Evolutionary conservation across 1,139 yeast genomes (phyloP), one percentile per base, ranked within the genome.

Genomic region (Kodamaea arcana): DNA sequence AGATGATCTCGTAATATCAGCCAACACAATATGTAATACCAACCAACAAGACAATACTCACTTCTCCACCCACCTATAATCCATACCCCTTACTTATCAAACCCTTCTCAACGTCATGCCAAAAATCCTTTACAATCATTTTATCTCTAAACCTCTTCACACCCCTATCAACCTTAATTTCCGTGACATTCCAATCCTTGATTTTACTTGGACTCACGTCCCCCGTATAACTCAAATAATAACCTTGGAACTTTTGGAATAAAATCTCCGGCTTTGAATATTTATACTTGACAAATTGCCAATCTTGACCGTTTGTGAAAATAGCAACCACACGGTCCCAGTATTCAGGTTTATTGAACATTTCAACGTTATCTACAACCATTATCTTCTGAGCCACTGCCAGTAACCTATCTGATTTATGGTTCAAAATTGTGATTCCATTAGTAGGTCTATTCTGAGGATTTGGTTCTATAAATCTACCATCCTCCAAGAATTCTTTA

Each of bases 291-390:
- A 85, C 78, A 60, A 92, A 86, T 62, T 92, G 99, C 99, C 99
- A 92, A 35, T 82, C 73, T 62, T 92, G 98, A 13, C 99, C 98
- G 2, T 97, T 92, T 12, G 96, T 92, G 63, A 92, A 84, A 20
- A 92, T 86, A 0, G 95, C 97, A 32, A 92, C 85, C 1, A 94
- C 97, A 40, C 98, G 73, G 50, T 83, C 87, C 99, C 99, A 92
- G 60, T 94, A 88, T 53, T 92, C 98, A 3, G 95, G 95, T 54
- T 88, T 90, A 17, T 84, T 81, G 65, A 92, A 90, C 59, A 81
- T 75, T 37, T 88, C 95, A 5, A 88, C 88, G 41, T 84, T 84
- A 54, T 86, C 94, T 17, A 88, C 97, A 34, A 92, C 85, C 50
- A 84, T 72, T 47, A 85, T 83, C 34, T 78, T 75, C 33, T 66